A percentile compares a stretch with the other conserved stretches of the same genome.
Evolutionary conservation across 768 basidiomycete species (phyloP).

Genomic region (Hygrophorus pudorinus): DNA sequence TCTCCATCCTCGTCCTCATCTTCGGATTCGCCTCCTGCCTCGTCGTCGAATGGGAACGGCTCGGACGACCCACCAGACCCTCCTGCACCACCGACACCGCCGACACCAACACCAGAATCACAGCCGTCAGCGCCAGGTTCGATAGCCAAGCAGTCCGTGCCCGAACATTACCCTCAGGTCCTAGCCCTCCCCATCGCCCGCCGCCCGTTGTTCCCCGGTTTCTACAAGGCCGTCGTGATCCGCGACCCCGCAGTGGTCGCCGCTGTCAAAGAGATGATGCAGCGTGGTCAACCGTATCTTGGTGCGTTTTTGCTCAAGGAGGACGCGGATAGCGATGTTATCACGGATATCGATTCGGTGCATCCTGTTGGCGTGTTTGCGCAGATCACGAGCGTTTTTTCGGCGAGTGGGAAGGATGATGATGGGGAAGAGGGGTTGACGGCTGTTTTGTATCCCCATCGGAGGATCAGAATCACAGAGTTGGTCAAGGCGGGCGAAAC

Average conservation of each 20-base stretch:
- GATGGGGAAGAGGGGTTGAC: conserved; percentile 86
- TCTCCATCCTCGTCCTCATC: conserved; percentile 18
- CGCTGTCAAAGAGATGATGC: conserved; percentile 94
- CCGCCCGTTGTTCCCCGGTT: conserved; percentile 92
- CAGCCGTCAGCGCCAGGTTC: conserved; percentile 29
- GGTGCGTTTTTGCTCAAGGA: conserved; percentile 96
- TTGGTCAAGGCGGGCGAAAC: conserved; percentile 58
- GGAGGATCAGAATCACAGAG: conserved; percentile 82
- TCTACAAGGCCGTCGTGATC: conserved; percentile 96
- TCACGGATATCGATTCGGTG: conserved; percentile 79
- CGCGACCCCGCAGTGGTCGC: conserved; percentile 84
- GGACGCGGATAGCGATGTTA: conserved; percentile 86
- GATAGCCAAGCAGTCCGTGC: conserved; percentile 80
- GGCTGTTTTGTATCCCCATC: conserved; percentile 88
- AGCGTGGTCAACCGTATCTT: conserved; percentile 92
- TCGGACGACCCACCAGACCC: conserved; percentile 9
- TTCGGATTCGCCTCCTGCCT: conserved; percentile 27
- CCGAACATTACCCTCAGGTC: conserved; percentile 87
- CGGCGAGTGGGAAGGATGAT: conserved; percentile 45
- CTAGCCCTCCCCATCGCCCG: conserved; percentile 93
- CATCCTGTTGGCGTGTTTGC: conserved; percentile 94
- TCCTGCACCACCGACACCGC: conserved; percentile 14
- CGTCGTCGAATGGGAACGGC: conserved; percentile 25
- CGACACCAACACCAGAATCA: conserved; percentile 19
- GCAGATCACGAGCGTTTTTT: conserved; percentile 90